Percentiles rank a stretch among this genome's conserved stretches.
Evolutionary conservation across 371 early-diverging fungal species (phyloP).

Genomic region (Neoconidiobolus thromboides): DNA sequence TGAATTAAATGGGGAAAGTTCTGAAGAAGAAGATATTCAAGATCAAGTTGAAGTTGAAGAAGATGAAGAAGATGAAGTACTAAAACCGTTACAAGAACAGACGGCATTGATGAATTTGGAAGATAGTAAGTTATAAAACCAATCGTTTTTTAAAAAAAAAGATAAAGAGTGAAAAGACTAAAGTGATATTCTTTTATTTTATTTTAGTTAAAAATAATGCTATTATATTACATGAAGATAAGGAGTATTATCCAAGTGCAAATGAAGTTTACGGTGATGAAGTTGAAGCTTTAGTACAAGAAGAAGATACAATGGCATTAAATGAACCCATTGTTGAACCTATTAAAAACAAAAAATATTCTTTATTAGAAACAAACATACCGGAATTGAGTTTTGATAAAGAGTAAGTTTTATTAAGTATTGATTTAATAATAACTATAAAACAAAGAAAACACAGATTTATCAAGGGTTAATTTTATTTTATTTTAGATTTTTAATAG

Average conservation of each 20-base stretch:
- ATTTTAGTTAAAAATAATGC: constrained; percentile 16
- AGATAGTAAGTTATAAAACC: constrained; percentile 9
- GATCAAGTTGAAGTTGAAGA: constrained; percentile 19
- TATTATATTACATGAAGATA: constrained; percentile 91
- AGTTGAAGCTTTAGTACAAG: constrained; percentile 90
- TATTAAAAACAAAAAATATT: constrained; percentile 61
- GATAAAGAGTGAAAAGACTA: no score
- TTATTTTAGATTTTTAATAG: constrained; percentile 53
- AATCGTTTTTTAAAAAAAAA: no score
- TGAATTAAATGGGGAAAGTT: constrained; percentile 20
- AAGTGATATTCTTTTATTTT: no score
- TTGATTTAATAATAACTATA: not conserved
- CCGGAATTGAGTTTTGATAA: constrained; percentile 70
- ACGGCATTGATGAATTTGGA: constrained; percentile 18
- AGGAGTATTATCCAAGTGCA: constrained; percentile 91
- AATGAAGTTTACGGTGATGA: constrained; percentile 93
- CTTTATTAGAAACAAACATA: constrained; percentile 62
- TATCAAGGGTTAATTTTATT: not conserved
- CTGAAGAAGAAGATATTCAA: constrained; percentile 31
- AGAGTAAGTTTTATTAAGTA: constrained; percentile 33
- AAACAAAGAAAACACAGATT: not conserved
- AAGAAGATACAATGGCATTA: constrained; percentile 94
- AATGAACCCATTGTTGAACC: constrained; percentile 90
- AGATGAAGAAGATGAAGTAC: constrained; percentile 15
- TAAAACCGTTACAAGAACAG: constrained; percentile 11